Conservation (phyloP, 2,329 filamentous ascomycete species). For the Uncinocarpus reesii region DNA sequence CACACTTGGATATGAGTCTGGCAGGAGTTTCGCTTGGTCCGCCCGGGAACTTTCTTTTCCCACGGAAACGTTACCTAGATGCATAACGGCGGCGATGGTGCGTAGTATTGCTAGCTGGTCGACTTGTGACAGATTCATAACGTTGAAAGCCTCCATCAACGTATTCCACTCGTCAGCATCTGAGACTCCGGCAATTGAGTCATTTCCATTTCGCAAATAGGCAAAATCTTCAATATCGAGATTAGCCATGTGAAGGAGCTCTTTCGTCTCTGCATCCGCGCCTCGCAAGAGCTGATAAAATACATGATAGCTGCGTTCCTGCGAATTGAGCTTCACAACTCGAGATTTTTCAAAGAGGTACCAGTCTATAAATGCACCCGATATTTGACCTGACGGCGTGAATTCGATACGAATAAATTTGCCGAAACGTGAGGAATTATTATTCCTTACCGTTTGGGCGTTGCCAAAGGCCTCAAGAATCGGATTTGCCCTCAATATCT, state of each 20-base stretch:
- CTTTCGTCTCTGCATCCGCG: conserved; percentile 61
- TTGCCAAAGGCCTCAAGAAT: conserved; percentile 98
- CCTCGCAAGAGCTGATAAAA: conserved; percentile 94
- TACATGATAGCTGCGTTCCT: conserved; percentile 92
- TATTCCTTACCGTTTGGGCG: conserved; percentile 92
- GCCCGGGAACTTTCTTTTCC: conserved; percentile 81
- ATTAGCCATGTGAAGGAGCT: conserved; percentile 63
- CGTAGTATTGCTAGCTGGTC: conserved; percentile 76
- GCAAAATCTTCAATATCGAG: conserved; percentile 76
- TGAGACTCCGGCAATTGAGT: conserved; percentile 80
- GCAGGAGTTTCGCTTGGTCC: conserved; percentile 75
- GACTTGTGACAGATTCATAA: conserved; percentile 84
- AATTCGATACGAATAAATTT: conserved; percentile 99
- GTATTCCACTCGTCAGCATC: conserved; percentile 83
- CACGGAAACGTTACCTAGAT: conserved; percentile 84
- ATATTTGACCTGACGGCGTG: conserved; percentile 74
- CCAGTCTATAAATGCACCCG: conserved; percentile 96
- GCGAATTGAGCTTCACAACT: conserved; percentile 75
- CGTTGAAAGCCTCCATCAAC: conserved; percentile 79
- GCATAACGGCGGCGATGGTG: conserved; percentile 82
- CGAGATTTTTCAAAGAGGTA: conserved; percentile 97
- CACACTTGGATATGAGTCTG: conserved; percentile 64
- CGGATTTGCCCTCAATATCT: conserved; percentile 90
- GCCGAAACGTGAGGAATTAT: conserved; percentile 96
- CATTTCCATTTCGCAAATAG: conserved; percentile 85